Base-by-base conservation (phyloP, 78 protist species). In the Trichosphaerium sp. region DNA sequence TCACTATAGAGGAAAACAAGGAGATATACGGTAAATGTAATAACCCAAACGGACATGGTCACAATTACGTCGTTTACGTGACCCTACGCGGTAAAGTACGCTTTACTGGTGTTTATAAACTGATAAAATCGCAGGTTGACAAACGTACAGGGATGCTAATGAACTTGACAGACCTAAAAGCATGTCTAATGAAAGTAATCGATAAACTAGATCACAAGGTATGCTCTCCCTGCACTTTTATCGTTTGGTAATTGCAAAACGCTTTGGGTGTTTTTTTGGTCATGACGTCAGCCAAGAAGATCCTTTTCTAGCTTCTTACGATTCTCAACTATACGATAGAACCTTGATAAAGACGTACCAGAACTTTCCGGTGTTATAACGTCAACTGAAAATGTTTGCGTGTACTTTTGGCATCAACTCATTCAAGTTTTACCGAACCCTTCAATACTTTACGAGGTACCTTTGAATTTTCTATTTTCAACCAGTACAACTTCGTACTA, bases 21-120 rank as follows among this genome's bases (percentile, higher is more conserved):
- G 48, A 47, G 5, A 42, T 67, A n/a, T 80, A 71, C 73, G 86
- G 86, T 26, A 80, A 80, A 42, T 80, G 86, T 65, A 73, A 68
- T 18, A 74, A 74, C 57, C 43, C 56, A 32, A 8, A 62, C 40
- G 35, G 35, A 14, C 86, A 80, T 54, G 86, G 86, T 31, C 86
- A 80, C 47, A 80, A 80, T 44, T 80, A 80, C 75, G 59, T 58
- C 21, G 52, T 80, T 29, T 74, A 80, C 18, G 86, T 80, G 21
- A 73, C 86, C 8, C 65, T 72, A 21, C 68, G 58, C 18, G 86
- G 86, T n/a, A 58, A 7, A 29, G 62, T 80, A 10, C 34, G 55
- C 7, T 49, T 15, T 14, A 15, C 32, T 54, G 10, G 10, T 10
- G 28, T 54, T 54, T 35, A 12, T 10, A 6, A 54, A 54, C 29